Evolutionary conservation across 129 eudicot species (phyloP).

Genomic region (Smallanthus sonchifolius): DNA sequence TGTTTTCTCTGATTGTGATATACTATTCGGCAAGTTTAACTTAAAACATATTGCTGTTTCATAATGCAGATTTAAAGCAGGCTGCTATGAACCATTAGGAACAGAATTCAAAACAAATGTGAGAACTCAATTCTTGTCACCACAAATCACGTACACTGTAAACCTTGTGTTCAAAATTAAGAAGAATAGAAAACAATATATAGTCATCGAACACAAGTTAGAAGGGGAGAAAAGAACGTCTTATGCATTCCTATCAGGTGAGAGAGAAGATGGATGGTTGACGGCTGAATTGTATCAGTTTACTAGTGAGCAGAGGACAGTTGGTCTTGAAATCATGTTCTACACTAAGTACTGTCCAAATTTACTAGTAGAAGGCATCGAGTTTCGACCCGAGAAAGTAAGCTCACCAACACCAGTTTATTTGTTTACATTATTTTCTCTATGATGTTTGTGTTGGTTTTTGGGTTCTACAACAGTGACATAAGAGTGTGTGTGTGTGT

Average conservation of each 20-base stretch:
- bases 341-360: background rate
- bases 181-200: background rate
- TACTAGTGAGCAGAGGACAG: background rate
- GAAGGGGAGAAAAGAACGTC: background rate
- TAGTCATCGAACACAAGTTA: constrained; percentile 10
- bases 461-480: too few relatives aligned
- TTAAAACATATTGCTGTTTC: background rate
- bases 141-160: constrained; percentile 7
- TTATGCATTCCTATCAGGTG: background rate
- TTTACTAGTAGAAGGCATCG: constrained; percentile 8
- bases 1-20: background rate
- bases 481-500: too few relatives aligned
- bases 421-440: background rate
- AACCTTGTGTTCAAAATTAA: constrained; percentile 19
- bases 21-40: too few relatives aligned
- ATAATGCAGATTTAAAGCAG: background rate
- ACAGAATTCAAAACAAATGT: background rate
- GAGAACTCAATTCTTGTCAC: constrained; percentile 11
- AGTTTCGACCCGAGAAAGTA: constrained; percentile 19
- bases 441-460: too few relatives aligned
- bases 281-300: constrained; percentile 21
- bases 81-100: background rate
- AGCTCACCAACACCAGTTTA: background rate
- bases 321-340: constrained; percentile 11
- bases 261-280: constrained; percentile 9